These are phyloP conservation scores for Alternaria atra DNA, from an alignment of 2,329 filamentous ascomycete species.

Conservation along the genomic window DNA sequence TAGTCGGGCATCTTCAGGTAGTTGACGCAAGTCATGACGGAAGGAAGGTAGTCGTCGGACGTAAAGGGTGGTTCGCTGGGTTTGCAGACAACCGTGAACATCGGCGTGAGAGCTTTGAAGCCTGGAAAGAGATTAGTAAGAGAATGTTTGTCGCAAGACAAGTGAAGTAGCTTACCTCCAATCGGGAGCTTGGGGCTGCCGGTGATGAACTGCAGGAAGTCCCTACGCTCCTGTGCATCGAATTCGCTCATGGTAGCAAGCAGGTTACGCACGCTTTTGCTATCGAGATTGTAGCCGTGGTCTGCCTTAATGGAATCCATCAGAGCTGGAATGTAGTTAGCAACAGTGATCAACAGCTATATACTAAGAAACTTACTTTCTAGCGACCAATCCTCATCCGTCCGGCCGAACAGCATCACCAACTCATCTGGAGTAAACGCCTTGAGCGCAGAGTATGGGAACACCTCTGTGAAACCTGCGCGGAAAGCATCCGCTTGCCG, in stretches of 20 bases:
- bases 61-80: slow-evolving; percentile 94
- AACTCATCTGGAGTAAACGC: slow-evolving; percentile 96
- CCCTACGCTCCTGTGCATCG: slow-evolving; percentile 75
- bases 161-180: slow-evolving; percentile 72
- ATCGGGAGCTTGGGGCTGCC: slow-evolving; percentile 98
- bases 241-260: slow-evolving; percentile 95
- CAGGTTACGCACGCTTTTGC: slow-evolving; percentile 91
- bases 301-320: slow-evolving; percentile 99
- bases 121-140: slow-evolving; percentile 61
- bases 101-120: slow-evolving; percentile 95
- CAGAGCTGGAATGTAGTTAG: slow-evolving; percentile 68
- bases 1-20: slow-evolving; percentile 98
- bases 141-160: not conserved
- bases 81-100: slow-evolving; percentile 99
- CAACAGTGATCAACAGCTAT: slow-evolving; percentile 8
- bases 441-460: slow-evolving; percentile 89
- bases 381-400: slow-evolving; percentile 96
- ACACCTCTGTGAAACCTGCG: slow-evolving; percentile 90
- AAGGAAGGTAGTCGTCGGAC: slow-evolving; percentile 97
- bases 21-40: slow-evolving; percentile 99
- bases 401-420: slow-evolving; percentile 90
- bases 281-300: slow-evolving; percentile 98
- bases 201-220: slow-evolving; percentile 97
- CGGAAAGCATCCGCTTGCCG: slow-evolving; percentile 92
- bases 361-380: slow-evolving; percentile 74